A percentile compares a stretch with the other conserved stretches of the same genome.
Evolutionary conservation across 345 rosid genomes (phyloP).

Genomic region (rapeseed (Brassica napus)): DNA sequence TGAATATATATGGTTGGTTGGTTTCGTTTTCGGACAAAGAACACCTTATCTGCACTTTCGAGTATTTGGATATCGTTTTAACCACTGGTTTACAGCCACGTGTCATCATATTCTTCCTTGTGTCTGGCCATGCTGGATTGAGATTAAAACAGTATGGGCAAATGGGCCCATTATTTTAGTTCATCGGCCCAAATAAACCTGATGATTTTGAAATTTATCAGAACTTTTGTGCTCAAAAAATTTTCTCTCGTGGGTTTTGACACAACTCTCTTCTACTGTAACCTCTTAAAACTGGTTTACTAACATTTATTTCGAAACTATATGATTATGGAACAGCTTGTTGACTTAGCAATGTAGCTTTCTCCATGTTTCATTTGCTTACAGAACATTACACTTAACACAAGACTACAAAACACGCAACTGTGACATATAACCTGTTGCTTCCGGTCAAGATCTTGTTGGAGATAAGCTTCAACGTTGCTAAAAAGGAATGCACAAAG

Average conservation of each 20-base stretch:
- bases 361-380: conserved; percentile 19
- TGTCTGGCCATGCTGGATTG: conserved; percentile 22
- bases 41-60: conserved; percentile 51
- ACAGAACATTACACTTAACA: background rate
- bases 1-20: conserved; percentile 53
- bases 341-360: conserved; percentile 17
- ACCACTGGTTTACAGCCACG: conserved; percentile 41
- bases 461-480: too few relatives aligned
- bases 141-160: background rate
- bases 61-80: conserved; percentile 44
- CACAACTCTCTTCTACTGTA: conserved; percentile 12
- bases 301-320: conserved; percentile 1
- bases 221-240: too few relatives aligned
- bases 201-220: too few relatives aligned
- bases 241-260: background rate
- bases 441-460: too few relatives aligned
- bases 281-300: conserved; percentile 15
- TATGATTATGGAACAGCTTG: conserved; percentile 23
- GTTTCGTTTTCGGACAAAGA: background rate
- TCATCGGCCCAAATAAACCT: background rate
- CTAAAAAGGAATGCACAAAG: too few relatives aligned
- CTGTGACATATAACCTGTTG: too few relatives aligned
- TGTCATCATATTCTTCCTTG: background rate
- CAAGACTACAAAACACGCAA: too few relatives aligned
- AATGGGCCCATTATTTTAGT: background rate